Evolutionary conservation across 495 filamentous ascomycete genomes (phyloP).

Genomic region (Trichoderma orchidacearum): DNA sequence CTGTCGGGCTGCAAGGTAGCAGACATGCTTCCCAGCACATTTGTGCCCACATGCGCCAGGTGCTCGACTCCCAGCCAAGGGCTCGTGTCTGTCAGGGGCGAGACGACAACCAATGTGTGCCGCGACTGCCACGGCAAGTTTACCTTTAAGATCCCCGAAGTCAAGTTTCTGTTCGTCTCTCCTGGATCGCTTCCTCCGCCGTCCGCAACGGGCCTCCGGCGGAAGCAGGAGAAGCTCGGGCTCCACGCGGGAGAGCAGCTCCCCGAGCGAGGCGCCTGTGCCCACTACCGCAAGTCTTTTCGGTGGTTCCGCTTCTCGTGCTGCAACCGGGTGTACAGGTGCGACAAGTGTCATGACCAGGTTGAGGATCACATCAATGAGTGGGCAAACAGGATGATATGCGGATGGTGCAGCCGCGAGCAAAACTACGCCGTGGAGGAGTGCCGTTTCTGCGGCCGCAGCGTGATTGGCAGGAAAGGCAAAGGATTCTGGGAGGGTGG

Average conservation of each 20-base stretch:
- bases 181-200: slow-evolving; percentile 28
- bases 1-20: slow-evolving; percentile 61
- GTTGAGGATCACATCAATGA: slow-evolving; percentile 61
- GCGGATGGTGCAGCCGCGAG: slow-evolving; percentile 70
- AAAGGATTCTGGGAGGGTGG: slow-evolving; percentile 88
- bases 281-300: slow-evolving; percentile 66
- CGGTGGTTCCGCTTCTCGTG: slow-evolving; percentile 72
- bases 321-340: slow-evolving; percentile 50
- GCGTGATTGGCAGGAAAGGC: slow-evolving; percentile 48
- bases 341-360: slow-evolving; percentile 75
- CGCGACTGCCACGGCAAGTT: slow-evolving; percentile 73
- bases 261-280: slow-evolving; percentile 59
- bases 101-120: slow-evolving; percentile 65
- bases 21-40: slow-evolving; percentile 68
- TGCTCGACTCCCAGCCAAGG: slow-evolving; percentile 65
- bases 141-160: slow-evolving; percentile 66
- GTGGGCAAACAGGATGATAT: slow-evolving; percentile 83
- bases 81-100: slow-evolving; percentile 57
- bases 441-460: slow-evolving; percentile 63
- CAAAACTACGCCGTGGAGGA: slow-evolving; percentile 72
- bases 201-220: slow-evolving; percentile 27
- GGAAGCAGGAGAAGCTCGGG: slow-evolving; percentile 60
- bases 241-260: slow-evolving; percentile 70
- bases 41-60: slow-evolving; percentile 67
- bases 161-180: slow-evolving; percentile 66